Conservation (phyloP, 495 filamentous ascomycete species). For the Neurospora intermedia region DNA sequence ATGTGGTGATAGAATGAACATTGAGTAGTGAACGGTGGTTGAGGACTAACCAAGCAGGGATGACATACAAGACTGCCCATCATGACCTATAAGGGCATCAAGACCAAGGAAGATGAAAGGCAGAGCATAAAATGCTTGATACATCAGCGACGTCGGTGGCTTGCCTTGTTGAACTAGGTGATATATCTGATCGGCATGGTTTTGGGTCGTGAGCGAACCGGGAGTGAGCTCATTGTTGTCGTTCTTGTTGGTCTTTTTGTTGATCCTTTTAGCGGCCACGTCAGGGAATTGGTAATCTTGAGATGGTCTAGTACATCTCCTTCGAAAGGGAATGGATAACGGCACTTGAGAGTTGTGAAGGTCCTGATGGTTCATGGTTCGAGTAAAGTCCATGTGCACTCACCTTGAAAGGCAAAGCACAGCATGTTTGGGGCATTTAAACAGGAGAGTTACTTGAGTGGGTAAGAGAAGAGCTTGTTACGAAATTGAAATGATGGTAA, state of each 20-base stretch:
- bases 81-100: neutral
- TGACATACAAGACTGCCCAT: neutral
- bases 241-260: neutral
- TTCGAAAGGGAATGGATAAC: neutral
- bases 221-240: neutral
- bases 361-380: neutral
- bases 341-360: neutral
- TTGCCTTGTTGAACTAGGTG: neutral
- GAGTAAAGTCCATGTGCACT: neutral
- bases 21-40: neutral
- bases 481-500: neutral
- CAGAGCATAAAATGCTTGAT: neutral
- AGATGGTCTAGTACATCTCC: neutral
- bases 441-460: neutral
- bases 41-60: neutral
- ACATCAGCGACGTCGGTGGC: neutral
- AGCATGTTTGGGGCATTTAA: neutral
- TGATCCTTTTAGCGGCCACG: neutral
- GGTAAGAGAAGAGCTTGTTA: neutral
- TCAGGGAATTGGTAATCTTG: neutral
- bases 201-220: neutral
- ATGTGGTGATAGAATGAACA: neutral
- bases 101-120: neutral
- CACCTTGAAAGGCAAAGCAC: neutral
- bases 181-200: neutral